Conservation (phyloP, 257 asterid genomes). For the Fraxinus cuspidata region DNA sequence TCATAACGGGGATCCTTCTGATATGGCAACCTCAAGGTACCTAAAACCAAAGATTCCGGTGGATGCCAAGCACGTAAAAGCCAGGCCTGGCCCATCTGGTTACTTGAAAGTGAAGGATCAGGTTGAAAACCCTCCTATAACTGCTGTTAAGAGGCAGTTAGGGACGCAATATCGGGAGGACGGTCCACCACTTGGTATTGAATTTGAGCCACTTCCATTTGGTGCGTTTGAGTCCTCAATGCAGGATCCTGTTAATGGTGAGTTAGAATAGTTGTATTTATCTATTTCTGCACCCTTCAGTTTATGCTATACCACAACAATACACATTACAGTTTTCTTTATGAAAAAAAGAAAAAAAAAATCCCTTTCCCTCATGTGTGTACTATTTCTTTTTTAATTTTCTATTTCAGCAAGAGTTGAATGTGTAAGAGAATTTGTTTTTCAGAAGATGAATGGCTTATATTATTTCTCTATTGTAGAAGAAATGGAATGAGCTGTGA, state of each 20-base stretch:
- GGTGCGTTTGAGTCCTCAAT: conserved; percentile 67
- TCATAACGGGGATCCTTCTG: conserved; percentile 43
- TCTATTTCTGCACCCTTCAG: neutral
- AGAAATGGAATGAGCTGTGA: neutral
- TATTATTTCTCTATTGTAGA: neutral
- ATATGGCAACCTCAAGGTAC: conserved; percentile 48
- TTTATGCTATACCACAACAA: neutral
- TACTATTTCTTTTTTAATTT: neutral
- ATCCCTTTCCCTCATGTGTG: neutral
- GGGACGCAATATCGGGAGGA: conserved; percentile 72
- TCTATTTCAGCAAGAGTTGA: neutral
- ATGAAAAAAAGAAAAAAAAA: neutral
- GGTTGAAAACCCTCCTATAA: conserved; percentile 72
- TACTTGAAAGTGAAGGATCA: conserved; percentile 87
- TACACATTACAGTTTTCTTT: neutral
- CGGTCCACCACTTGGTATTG: conserved; percentile 92
- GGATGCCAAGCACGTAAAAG: conserved; percentile 45
- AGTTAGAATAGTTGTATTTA: conserved; percentile 23
- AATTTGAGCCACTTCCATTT: conserved; percentile 81
- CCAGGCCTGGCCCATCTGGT: conserved; percentile 87
- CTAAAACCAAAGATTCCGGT: conserved; percentile 41
- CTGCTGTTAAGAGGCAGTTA: conserved; percentile 86
- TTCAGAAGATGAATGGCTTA: neutral
- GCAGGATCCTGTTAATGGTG: conserved; percentile 52
- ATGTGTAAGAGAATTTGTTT: neutral